Percentiles rank a stretch among this genome's conserved stretches.
Evolutionary conservation across 495 filamentous ascomycete genomes (phyloP).

Genomic region (Cercophora newfieldiana): DNA sequence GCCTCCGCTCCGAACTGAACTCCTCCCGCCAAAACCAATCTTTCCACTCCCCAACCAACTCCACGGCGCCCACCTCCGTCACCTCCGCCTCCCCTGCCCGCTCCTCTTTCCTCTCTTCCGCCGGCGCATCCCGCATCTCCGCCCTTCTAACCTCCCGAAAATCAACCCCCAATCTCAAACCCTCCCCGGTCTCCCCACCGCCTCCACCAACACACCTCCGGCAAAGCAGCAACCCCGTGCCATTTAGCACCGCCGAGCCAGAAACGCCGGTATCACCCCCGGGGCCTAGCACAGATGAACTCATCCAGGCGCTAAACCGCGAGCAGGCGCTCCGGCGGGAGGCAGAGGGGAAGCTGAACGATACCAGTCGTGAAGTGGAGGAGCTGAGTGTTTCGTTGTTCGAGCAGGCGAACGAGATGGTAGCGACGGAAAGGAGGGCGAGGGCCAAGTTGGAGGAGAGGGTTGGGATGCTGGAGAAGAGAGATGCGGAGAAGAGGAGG

Average conservation of each 20-base stretch:
- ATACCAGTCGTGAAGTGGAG: conserved; percentile 79
- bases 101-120: conserved; percentile 43
- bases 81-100: conserved; percentile 32
- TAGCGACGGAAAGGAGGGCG: conserved; percentile 81
- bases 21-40: neutral
- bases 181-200: conserved; percentile 11
- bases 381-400: conserved; percentile 86
- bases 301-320: conserved; percentile 66
- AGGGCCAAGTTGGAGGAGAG: conserved; percentile 76
- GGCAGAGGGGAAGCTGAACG: conserved; percentile 71
- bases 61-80: conserved; percentile 11
- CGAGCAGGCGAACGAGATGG: conserved; percentile 96
- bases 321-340: conserved; percentile 70
- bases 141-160: conserved; percentile 66
- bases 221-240: conserved; percentile 29
- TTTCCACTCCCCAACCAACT: conserved; percentile 12
- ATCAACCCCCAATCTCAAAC: conserved; percentile 38
- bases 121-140: conserved; percentile 57
- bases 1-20: conserved; percentile 54
- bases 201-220: neutral
- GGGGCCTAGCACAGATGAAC: conserved; percentile 49
- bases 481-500: conserved; percentile 70
- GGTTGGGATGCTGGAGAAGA: conserved; percentile 64
- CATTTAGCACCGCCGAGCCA: conserved; percentile 6
- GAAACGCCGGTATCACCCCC: conserved; percentile 6